These are phyloP conservation scores for Aspergillus novoparasiticus DNA, from an alignment of 2,329 filamentous ascomycete species.

Conservation along the genomic window DNA sequence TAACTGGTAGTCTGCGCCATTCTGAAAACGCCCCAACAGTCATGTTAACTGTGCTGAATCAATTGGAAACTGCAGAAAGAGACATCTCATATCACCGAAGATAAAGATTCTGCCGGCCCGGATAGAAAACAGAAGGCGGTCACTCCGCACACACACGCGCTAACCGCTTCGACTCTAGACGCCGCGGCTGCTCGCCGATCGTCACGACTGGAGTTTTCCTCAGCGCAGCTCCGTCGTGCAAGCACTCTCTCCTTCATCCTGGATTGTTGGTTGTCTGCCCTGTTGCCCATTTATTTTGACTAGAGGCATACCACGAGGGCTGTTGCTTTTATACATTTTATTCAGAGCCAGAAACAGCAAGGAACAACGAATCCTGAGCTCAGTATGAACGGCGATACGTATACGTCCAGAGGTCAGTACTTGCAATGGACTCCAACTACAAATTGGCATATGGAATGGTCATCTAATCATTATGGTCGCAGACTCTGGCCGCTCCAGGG, in stretches of 20 bases:
- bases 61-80: neutral
- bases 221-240: constrained; percentile 19
- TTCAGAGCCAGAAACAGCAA: constrained; percentile 8
- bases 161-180: constrained; percentile 23
- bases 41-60: constrained; percentile 27
- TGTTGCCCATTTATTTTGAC: neutral
- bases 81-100: neutral
- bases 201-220: constrained; percentile 37
- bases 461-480: constrained; percentile 25
- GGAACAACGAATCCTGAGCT: constrained; percentile 25
- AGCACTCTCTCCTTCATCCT: constrained; percentile 11
- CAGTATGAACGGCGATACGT: constrained; percentile 83
- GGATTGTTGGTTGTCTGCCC: neutral
- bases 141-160: constrained; percentile 10
- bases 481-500: constrained; percentile 57
- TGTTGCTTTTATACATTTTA: neutral
- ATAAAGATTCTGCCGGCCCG: constrained; percentile 27
- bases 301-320: neutral
- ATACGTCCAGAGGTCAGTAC: constrained; percentile 72
- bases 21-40: constrained; percentile 60
- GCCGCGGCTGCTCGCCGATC: constrained; percentile 23
- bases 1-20: constrained; percentile 86
- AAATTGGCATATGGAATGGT: constrained; percentile 22
- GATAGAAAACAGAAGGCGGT: constrained; percentile 29
- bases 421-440: constrained; percentile 12